Conservation (phyloP, 108 stramenopile species). For the Nitzschia sp. region DNA sequence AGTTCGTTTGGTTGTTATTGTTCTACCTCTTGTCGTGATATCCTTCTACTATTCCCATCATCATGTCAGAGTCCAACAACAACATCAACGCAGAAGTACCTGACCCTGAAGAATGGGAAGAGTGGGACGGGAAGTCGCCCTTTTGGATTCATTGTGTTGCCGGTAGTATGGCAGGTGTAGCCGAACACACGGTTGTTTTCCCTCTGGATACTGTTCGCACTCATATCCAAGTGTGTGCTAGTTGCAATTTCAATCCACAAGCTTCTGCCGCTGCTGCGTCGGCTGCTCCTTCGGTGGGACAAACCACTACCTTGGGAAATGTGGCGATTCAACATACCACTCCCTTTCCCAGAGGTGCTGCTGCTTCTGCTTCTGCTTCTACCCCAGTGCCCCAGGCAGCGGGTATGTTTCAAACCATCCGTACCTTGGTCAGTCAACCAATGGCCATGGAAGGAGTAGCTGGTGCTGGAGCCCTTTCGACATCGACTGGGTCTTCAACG, state of each 20-base stretch:
- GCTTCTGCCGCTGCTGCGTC: not conserved
- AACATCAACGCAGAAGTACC: not conserved
- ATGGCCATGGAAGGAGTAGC: slow-evolving; percentile 18
- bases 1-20: no score
- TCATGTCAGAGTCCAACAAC: not conserved
- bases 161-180: slow-evolving; percentile 92
- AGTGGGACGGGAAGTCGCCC: slow-evolving; percentile 90
- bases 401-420: slow-evolving; percentile 50
- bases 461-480: not conserved
- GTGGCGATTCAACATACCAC: no score
- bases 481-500: not conserved
- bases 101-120: slow-evolving; percentile 90
- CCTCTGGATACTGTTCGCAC: slow-evolving; percentile 97
- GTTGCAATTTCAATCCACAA: slow-evolving; percentile 34
- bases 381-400: not conserved
- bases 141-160: slow-evolving; percentile 93
- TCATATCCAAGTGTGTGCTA: slow-evolving; percentile 86
- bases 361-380: not conserved
- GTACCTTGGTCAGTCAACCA: slow-evolving; percentile 44
- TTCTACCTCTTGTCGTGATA: no score
- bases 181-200: slow-evolving; percentile 92
- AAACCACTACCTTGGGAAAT: slow-evolving; percentile 1
- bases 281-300: not conserved
- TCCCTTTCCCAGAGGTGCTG: not conserved
- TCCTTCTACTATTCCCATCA: no score